Evolutionary conservation across 257 asterid species (phyloP).

Genomic region (Capsicum baccatum): DNA sequence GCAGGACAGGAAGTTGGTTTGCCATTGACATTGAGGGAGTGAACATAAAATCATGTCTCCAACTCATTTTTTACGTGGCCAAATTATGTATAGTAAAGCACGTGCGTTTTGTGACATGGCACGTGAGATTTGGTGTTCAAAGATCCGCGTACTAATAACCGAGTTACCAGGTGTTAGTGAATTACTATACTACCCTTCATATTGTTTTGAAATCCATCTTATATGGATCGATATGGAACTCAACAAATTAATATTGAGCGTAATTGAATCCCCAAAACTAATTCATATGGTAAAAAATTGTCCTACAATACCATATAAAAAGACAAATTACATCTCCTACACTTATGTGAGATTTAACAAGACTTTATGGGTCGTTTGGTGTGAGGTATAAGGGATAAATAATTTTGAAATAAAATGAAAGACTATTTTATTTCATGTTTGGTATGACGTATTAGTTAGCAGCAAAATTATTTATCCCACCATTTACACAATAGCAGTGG

Average conservation of each 20-base stretch:
- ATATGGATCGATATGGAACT: too few relatives aligned
- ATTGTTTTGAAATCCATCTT: neutral
- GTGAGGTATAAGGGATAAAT: too few relatives aligned
- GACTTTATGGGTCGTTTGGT: too few relatives aligned
- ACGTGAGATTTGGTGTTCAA: slow-evolving; percentile 10
- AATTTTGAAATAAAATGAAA: too few relatives aligned
- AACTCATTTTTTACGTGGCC: neutral
- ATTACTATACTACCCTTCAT: slow-evolving; percentile 7
- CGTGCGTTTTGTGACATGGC: neutral
- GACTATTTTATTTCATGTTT: too few relatives aligned
- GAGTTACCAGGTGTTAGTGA: neutral
- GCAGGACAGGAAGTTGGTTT: neutral
- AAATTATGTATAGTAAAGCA: neutral
- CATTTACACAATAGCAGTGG: too few relatives aligned
- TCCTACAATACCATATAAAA: neutral
- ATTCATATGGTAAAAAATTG: neutral
- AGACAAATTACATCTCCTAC: neutral
- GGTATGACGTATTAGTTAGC: too few relatives aligned
- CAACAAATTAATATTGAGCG: neutral
- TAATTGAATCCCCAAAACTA: neutral
- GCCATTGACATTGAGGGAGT: neutral
- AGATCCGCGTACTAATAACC: neutral
- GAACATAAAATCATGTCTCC: neutral
- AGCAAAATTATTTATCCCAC: too few relatives aligned
- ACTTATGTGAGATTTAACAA: neutral